Evolutionary conservation across 495 filamentous ascomycete species (phyloP), one percentile per base, ranked within the genome.

Genomic region (Penicillium coprophilum): DNA sequence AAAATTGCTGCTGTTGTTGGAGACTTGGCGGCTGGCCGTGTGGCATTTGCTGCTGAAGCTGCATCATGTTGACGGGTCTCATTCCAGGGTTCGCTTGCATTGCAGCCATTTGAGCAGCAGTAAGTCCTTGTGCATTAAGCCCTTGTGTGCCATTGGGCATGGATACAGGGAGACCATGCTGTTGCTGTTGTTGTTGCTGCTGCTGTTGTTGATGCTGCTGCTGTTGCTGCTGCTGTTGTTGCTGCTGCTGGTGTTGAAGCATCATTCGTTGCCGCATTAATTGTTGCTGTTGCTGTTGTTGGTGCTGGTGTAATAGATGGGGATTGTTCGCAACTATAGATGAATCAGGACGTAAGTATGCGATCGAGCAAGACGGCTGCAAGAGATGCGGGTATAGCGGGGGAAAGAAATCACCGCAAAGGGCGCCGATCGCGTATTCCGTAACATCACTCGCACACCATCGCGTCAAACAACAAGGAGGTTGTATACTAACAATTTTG

Each of bases 121-220:
- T 85, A 52, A 87, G 70, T 27, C 73, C 73, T 55, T 81, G 83
- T 24, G 85, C 81, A n/a, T 27, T 85, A 50, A 87, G 71, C 24
- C 73, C 73, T 55, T 81, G 83, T 24, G 85, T 81, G 15, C 81
- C 83, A 64, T 88, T 84, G 20, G 81, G 82, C 61, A 87, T 71
- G 28, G 73, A 77, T n/a, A 79, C 73, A 2, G 77, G 73, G 51
- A 82, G 72, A 32, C 77, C 79, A 34, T 68, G 68, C 59, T 69
- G 64, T 3, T 68, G 60, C 53, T 74, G 67, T 71, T 77, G 68
- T 66, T 69, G 56, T 49, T 75, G 67, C 36, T 74, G 73, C 30
- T 71, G 70, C 30, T 74, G 76, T 46, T 81, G 72, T 44, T 70
- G 60, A 52, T 74, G 67, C 71, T 77, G 68, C 66, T 69, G 56